Conservation (phyloP, 805 yeast genomes). For the Candida nanaspora region DNA sequence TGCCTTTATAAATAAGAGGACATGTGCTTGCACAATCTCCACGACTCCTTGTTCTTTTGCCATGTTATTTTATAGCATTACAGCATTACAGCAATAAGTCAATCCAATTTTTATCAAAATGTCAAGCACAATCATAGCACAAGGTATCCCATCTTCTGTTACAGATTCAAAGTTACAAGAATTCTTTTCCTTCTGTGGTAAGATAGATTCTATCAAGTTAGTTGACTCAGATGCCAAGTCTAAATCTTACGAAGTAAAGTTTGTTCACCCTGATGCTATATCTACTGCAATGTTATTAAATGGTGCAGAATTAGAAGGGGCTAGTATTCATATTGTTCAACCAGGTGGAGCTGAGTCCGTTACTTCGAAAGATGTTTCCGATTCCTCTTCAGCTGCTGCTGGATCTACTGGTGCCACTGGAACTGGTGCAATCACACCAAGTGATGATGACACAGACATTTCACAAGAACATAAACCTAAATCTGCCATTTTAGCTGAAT, state of each 20-base stretch:
- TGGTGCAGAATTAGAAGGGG: conserved; percentile 67
- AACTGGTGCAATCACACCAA: conserved; percentile 1
- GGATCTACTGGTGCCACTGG: not conserved
- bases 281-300: conserved; percentile 66
- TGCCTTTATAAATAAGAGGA: not conserved
- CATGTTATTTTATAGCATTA: not conserved
- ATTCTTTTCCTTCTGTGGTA: conserved; percentile 74
- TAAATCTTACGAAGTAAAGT: conserved; percentile 41
- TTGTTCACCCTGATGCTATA: conserved; percentile 53
- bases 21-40: too few species aligned
- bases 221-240: conserved; percentile 23
- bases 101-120: conserved; percentile 6
- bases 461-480: conserved; percentile 75
- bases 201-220: conserved; percentile 29
- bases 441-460: conserved; percentile 36
- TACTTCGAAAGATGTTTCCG: conserved; percentile 1
- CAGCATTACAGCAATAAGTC: not conserved
- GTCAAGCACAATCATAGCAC: conserved; percentile 41
- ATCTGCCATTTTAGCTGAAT: conserved; percentile 67
- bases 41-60: not conserved
- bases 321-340: conserved; percentile 40
- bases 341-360: too few species aligned
- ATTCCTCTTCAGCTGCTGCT: conserved; percentile 1
- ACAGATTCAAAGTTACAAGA: conserved; percentile 47
- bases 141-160: conserved; percentile 47